These are phyloP conservation scores for Colletotrichum destructivum DNA, from an alignment of 2,329 filamentous ascomycete species.

Conservation along the genomic window DNA sequence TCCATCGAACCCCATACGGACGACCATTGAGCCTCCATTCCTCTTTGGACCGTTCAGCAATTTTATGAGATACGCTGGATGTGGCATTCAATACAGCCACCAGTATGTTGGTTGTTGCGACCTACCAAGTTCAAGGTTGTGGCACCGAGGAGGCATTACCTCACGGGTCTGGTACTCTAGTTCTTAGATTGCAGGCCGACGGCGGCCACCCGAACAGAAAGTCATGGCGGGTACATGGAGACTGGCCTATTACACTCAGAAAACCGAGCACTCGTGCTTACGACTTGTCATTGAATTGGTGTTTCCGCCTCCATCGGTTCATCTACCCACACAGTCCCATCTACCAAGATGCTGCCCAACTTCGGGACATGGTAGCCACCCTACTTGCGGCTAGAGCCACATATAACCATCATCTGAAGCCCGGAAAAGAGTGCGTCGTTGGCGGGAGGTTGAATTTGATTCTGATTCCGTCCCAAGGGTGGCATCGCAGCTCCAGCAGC, in stretches of 20 bases:
- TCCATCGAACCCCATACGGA: slow-evolving; percentile 1
- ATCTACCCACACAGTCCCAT: slow-evolving; percentile 10
- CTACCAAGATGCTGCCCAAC: not conserved
- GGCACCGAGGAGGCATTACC: not conserved
- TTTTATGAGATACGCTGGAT: not conserved
- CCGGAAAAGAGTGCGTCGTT: no score
- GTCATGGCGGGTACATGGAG: not conserved
- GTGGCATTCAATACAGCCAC: not conserved
- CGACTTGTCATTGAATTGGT: not conserved
- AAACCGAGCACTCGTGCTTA: not conserved
- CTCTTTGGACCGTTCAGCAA: not conserved
- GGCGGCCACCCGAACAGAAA: not conserved
- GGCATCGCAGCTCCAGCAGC: not conserved
- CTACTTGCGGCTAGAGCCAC: not conserved
- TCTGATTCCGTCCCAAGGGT: not conserved
- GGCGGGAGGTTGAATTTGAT: not conserved
- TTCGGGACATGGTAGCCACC: not conserved
- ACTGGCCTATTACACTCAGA: not conserved
- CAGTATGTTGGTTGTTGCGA: not conserved
- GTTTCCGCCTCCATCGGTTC: not conserved
- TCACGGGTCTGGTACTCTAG: not conserved
- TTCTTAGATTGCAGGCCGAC: not conserved
- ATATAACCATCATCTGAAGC: not conserved
- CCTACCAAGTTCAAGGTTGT: not conserved
- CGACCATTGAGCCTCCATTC: not conserved